A percentile compares a stretch with the other conserved stretches of the same genome.
Conservation (phyloP, 108 stramenopile genomes). For the Skeletonema potamos region DNA sequence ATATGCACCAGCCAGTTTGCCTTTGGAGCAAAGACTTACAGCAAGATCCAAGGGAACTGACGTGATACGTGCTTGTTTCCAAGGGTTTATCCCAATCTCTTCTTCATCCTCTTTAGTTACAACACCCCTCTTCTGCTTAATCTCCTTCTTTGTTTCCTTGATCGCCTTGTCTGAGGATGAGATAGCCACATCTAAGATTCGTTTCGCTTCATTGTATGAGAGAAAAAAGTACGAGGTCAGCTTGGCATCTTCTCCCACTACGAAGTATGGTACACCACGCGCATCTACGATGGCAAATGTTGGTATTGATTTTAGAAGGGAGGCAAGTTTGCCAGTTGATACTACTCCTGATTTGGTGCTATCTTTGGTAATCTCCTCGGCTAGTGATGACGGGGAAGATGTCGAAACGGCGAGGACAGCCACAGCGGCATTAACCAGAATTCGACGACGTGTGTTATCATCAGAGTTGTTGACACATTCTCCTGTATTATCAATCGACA, state of each 20-base stretch:
- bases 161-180: conserved; percentile 65
- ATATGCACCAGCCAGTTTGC: conserved; percentile 55
- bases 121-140: conserved; percentile 32
- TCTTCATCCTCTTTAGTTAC: conserved; percentile 51
- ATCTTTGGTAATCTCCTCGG: neutral
- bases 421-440: neutral
- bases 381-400: neutral
- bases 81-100: conserved; percentile 63
- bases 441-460: neutral
- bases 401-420: neutral
- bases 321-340: conserved; percentile 26
- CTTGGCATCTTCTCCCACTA: conserved; percentile 86
- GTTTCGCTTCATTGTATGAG: conserved; percentile 63
- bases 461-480: neutral
- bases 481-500: neutral
- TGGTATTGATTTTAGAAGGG: conserved; percentile 48
- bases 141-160: conserved; percentile 40
- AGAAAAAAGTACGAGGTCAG: conserved; percentile 83
- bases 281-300: conserved; percentile 79
- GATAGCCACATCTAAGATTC: conserved; percentile 63
- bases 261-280: conserved; percentile 76
- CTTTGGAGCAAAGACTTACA: conserved; percentile 61
- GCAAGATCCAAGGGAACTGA: conserved; percentile 80
- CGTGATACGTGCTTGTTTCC: conserved; percentile 68
- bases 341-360: conserved; percentile 14